Evolutionary conservation across 306 rosid species (phyloP).

Genomic region (Vigna angularis): DNA sequence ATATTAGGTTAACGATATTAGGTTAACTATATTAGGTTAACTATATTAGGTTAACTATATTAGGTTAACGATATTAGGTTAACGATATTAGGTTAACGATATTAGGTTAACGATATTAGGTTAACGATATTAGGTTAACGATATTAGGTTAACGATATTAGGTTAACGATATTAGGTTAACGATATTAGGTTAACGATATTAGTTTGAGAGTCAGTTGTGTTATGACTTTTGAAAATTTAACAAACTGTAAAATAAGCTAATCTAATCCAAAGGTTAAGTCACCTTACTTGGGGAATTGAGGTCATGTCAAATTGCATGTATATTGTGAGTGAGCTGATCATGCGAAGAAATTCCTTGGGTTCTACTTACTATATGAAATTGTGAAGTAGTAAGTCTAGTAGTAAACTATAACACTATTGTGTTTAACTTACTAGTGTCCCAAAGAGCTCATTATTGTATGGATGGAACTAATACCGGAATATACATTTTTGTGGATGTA

Average conservation of each 20-base stretch:
- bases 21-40: conserved; percentile 5
- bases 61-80: conserved; percentile 16
- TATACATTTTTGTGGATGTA: not conserved
- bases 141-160: conserved; percentile 8
- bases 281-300: not conserved
- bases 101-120: conserved; percentile 4
- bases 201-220: conserved; percentile 10
- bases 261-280: not conserved
- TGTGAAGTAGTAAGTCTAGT: conserved; percentile 3
- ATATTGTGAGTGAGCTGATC: not conserved
- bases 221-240: conserved; percentile 29
- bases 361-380: conserved; percentile 23
- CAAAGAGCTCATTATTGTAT: conserved; percentile 15
- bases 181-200: conserved; percentile 1
- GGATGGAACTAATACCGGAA: conserved; percentile 3
- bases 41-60: no score
- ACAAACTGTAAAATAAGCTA: not conserved
- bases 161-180: conserved; percentile 10
- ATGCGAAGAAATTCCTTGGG: not conserved
- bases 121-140: conserved; percentile 4
- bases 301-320: not conserved
- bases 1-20: conserved; percentile 4
- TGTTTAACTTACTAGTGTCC: conserved; percentile 16
- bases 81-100: not conserved
- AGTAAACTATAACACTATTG: conserved; percentile 10